These are phyloP conservation scores for Saccharomycopsis fibuligera DNA, from an alignment of 805 yeast genomes.

Conservation along the genomic window DNA sequence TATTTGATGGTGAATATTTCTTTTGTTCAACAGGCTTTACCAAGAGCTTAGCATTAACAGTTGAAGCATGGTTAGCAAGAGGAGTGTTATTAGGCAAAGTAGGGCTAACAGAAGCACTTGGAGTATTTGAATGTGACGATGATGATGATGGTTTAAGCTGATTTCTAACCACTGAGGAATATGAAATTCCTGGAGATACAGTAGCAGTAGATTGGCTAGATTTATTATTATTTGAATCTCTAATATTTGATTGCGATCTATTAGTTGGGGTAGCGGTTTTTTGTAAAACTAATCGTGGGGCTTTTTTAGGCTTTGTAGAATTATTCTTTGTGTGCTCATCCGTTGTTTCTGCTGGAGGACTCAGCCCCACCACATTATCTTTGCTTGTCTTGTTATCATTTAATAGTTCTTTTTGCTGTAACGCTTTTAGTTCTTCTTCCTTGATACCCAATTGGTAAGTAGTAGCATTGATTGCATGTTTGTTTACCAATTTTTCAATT, in stretches of 20 bases:
- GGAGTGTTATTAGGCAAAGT: no score
- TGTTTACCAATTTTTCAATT: constrained; percentile 26
- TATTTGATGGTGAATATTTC: no score
- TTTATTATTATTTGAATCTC: no score
- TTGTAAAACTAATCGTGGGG: not conserved
- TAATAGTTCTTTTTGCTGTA: no score
- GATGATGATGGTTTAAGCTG: not conserved
- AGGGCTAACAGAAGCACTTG: not conserved
- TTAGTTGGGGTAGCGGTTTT: not conserved
- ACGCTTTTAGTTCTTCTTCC: not conserved
- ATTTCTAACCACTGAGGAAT: not conserved
- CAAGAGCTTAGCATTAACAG: no score
- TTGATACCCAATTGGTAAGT: constrained; percentile 14
- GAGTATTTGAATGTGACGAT: not conserved
- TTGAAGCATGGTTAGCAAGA: no score
- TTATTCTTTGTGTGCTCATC: no score
- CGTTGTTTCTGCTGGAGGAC: no score
- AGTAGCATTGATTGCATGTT: constrained; percentile 18
- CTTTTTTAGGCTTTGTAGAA: not conserved
- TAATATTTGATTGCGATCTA: not conserved
- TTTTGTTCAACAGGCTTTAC: no score
- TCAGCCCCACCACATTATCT: no score
- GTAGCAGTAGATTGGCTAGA: not conserved
- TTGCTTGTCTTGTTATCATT: no score
- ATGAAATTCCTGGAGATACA: not conserved